Percentiles rank a stretch among this genome's conserved stretches.
phyloP scores from a whole-genome alignment of 805 yeast genomes.

The Metschnikowia orientalis region DNA sequence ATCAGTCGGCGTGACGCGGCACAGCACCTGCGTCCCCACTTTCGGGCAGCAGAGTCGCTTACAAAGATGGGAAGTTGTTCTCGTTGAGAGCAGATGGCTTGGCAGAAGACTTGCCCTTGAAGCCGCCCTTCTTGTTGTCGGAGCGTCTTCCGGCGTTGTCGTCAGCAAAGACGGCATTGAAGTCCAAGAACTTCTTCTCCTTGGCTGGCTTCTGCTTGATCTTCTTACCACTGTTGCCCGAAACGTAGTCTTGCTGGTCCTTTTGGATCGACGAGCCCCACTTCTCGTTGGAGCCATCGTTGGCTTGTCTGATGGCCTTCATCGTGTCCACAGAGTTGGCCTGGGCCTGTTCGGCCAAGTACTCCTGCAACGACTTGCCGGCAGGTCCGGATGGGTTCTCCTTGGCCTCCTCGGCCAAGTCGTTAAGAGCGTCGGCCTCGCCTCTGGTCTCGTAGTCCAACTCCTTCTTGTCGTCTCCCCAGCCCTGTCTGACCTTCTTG shows the following conservation, averaged over 20 bases:
- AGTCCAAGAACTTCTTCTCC: conserved; percentile 74
- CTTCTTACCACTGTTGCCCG: conserved; percentile 63
- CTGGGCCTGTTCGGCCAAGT: conserved; percentile 63
- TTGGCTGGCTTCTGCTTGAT: conserved; percentile 69
- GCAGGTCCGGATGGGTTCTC: conserved; percentile 48
- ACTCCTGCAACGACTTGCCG: conserved; percentile 76
- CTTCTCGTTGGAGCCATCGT: conserved; percentile 54
- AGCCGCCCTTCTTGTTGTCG: conserved; percentile 20
- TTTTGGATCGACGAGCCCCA: conserved; percentile 62
- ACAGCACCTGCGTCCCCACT: too few relatives aligned
- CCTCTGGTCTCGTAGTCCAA: conserved; percentile 61
- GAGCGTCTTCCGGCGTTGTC: conserved; percentile 40
- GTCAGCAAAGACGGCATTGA: conserved; percentile 61
- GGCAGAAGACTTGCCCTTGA: conserved; percentile 23
- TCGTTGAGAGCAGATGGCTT: conserved; percentile 43
- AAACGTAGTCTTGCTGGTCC: conserved; percentile 49
- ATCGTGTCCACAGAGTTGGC: conserved; percentile 37
- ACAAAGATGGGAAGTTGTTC: conserved; percentile 70
- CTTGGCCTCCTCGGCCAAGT: conserved; percentile 34
- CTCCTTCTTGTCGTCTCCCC: conserved; percentile 78
- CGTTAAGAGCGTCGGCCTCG: conserved; percentile 38
- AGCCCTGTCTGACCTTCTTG: conserved; percentile 79
- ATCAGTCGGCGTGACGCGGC: too few relatives aligned
- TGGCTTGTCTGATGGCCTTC: conserved; percentile 44
- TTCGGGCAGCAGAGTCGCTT: too few relatives aligned